Evolutionary conservation across 768 basidiomycete species (phyloP).

Genomic region (Calvatia gigantea): DNA sequence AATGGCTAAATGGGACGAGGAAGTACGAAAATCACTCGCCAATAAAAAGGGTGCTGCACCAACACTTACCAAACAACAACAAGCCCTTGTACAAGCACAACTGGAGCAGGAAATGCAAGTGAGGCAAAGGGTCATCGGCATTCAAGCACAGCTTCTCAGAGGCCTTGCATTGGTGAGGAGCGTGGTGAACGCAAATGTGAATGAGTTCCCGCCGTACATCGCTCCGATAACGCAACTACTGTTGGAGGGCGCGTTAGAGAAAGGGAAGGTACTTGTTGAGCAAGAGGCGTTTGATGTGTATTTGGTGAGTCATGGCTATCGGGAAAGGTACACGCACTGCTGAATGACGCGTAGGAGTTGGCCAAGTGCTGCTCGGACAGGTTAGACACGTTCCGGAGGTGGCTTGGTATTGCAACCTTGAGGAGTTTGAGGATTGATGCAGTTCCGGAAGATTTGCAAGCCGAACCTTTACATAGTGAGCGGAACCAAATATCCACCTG

Average conservation of each 20-base stretch:
- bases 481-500: slow-evolving; percentile 6
- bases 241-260: slow-evolving; percentile 60
- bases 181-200: slow-evolving; percentile 46
- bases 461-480: slow-evolving; percentile 67
- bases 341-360: slow-evolving; percentile 45
- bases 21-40: slow-evolving; percentile 82
- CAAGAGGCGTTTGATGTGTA: slow-evolving; percentile 69
- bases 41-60: slow-evolving; percentile 63
- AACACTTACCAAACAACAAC: slow-evolving; percentile 79
- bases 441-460: slow-evolving; percentile 69
- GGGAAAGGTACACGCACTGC: background rate
- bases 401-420: slow-evolving; percentile 83
- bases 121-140: slow-evolving; percentile 50
- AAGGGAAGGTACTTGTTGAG: slow-evolving; percentile 62
- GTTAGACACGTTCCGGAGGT: slow-evolving; percentile 60
- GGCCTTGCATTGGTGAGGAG: slow-evolving; percentile 70
- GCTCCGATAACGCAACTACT: slow-evolving; percentile 56
- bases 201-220: slow-evolving; percentile 55
- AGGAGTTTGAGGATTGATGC: slow-evolving; percentile 62
- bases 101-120: slow-evolving; percentile 74
- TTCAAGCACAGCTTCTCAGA: slow-evolving; percentile 56
- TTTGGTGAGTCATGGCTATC: slow-evolving; percentile 47
- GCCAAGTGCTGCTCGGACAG: slow-evolving; percentile 73
- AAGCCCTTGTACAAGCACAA: slow-evolving; percentile 80
- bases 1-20: slow-evolving; percentile 93